Evolutionary conservation across 345 rosid genomes (phyloP).

Genomic region (Gossypium arboreum): DNA sequence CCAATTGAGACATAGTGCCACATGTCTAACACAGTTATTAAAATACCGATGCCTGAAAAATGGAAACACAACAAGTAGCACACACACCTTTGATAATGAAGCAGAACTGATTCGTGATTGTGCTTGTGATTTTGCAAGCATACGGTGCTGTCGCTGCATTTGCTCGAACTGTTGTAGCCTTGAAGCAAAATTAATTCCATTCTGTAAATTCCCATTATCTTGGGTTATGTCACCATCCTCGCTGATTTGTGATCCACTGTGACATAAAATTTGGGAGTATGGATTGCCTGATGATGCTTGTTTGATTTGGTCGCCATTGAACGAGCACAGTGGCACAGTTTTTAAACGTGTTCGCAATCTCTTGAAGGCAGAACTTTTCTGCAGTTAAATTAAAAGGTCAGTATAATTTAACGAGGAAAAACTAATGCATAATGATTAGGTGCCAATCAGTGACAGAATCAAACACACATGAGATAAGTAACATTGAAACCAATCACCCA

Average conservation of each 20-base stretch:
- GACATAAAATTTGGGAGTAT: slow-evolving; percentile 50
- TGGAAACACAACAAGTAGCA: slow-evolving; percentile 1
- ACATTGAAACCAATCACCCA: not conserved
- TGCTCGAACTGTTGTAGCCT: slow-evolving; percentile 83
- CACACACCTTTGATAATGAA: slow-evolving; percentile 48
- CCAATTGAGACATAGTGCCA: not conserved
- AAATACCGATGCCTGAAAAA: not conserved
- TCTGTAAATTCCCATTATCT: slow-evolving; percentile 51
- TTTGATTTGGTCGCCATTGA: slow-evolving; percentile 60
- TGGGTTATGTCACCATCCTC: slow-evolving; percentile 63
- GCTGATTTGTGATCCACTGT: slow-evolving; percentile 41
- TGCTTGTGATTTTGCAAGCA: slow-evolving; percentile 48
- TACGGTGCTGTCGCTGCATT: slow-evolving; percentile 80
- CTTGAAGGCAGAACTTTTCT: slow-evolving; percentile 97
- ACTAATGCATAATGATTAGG: not conserved
- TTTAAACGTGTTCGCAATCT: slow-evolving; percentile 79
- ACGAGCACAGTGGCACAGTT: slow-evolving; percentile 77
- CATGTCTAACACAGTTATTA: not conserved
- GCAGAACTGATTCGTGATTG: slow-evolving; percentile 41
- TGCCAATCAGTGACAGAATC: not conserved
- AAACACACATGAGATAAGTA: not conserved
- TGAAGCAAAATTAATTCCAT: slow-evolving; percentile 67
- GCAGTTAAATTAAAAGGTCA: slow-evolving; percentile 22
- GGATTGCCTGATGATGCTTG: slow-evolving; percentile 69
- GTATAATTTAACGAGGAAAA: not conserved